Percentiles rank a stretch among this genome's conserved stretches.
phyloP scores from a whole-genome alignment of 345 rosid species.

The Aquilaria sinensis region DNA sequence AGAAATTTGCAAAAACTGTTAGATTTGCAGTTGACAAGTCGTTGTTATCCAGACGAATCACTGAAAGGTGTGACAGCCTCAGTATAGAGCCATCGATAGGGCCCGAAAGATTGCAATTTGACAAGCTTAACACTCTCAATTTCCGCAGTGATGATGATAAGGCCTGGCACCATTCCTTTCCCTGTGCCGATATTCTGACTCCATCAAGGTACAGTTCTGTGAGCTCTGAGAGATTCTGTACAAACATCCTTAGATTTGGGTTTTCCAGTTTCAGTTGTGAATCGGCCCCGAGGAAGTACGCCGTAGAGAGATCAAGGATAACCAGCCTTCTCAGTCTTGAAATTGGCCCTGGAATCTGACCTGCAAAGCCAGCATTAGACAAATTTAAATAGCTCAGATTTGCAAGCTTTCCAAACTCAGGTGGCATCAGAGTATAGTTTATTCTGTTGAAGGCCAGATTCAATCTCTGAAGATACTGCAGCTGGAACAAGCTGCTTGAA shows the following conservation, averaged over 20 bases:
- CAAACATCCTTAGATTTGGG: conserved; percentile 20
- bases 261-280: conserved; percentile 12
- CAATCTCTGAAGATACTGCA: conserved; percentile 14
- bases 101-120: conserved; percentile 22
- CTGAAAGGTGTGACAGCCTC: conserved; percentile 10
- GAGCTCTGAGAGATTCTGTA: conserved; percentile 15
- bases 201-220: conserved; percentile 24
- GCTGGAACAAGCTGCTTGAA: conserved; percentile 16
- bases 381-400: conserved; percentile 23
- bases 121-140: conserved; percentile 25
- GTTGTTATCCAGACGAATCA: conserved; percentile 22
- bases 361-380: conserved; percentile 34
- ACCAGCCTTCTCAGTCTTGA: conserved; percentile 21
- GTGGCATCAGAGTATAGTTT: neutral
- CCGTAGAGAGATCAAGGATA: conserved; percentile 25
- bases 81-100: conserved; percentile 16
- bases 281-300: neutral
- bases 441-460: conserved; percentile 18
- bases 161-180: conserved; percentile 26
- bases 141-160: conserved; percentile 15
- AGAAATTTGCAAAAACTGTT: conserved; percentile 17
- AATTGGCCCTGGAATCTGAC: conserved; percentile 31
- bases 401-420: conserved; percentile 6
- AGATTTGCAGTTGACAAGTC: conserved; percentile 20
- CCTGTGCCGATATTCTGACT: conserved; percentile 11